phyloP scores from a whole-genome alignment of 1,139 yeast genomes.

The Hansenula lynferdii region DNA sequence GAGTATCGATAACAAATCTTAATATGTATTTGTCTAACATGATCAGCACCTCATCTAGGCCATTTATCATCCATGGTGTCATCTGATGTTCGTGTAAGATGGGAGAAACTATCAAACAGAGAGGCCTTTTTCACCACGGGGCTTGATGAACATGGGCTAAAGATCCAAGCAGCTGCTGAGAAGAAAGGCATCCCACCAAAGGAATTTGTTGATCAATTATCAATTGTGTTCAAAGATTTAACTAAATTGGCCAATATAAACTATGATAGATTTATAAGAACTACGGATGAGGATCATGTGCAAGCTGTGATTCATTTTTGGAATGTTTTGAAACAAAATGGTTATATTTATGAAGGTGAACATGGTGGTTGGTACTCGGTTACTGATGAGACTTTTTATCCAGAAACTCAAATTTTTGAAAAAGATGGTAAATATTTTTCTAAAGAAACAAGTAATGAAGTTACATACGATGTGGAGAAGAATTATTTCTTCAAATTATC shows the following conservation, averaged over 20 bases:
- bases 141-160: slow-evolving; percentile 95
- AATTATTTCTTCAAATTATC: slow-evolving; percentile 84
- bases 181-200: slow-evolving; percentile 50
- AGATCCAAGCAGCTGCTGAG: slow-evolving; percentile 75
- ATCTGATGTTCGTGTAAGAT: slow-evolving; percentile 72
- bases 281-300: slow-evolving; percentile 81
- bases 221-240: slow-evolving; percentile 56
- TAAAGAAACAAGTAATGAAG: slow-evolving; percentile 73
- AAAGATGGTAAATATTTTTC: slow-evolving; percentile 42
- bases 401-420: slow-evolving; percentile 68
- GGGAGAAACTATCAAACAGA: slow-evolving; percentile 51
- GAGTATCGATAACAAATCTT: too few relatives aligned
- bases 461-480: slow-evolving; percentile 68
- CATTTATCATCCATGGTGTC: slow-evolving; percentile 86
- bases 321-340: slow-evolving; percentile 53
- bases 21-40: too few relatives aligned
- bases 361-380: slow-evolving; percentile 96
- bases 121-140: slow-evolving; percentile 73
- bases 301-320: slow-evolving; percentile 65
- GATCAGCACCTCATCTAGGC: slow-evolving; percentile 89
- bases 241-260: slow-evolving; percentile 53
- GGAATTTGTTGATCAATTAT: slow-evolving; percentile 65
- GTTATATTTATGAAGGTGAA: slow-evolving; percentile 71
- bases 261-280: slow-evolving; percentile 79
- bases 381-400: slow-evolving; percentile 92